Percentiles rank a stretch among this genome's conserved stretches.
Evolutionary conservation across 495 filamentous ascomycete species (phyloP).

Genomic region (Aspergillus sparsus): DNA sequence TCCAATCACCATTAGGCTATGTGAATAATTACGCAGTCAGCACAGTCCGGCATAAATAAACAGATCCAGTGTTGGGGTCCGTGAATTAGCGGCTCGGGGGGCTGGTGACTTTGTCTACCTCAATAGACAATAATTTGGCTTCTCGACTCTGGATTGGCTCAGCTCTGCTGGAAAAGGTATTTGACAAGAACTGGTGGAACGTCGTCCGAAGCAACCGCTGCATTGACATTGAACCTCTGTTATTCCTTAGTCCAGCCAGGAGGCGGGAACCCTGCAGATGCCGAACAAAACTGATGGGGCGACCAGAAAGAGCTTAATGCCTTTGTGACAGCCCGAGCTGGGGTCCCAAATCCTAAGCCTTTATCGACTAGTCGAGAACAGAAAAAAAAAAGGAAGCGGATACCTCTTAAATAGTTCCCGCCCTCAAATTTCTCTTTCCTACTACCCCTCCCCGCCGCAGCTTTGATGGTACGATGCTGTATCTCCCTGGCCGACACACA

Average conservation of each 20-base stretch:
- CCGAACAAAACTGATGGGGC: neutral
- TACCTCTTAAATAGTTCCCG: neutral
- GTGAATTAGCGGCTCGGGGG: neutral
- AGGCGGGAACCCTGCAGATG: neutral
- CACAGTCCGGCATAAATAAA: neutral
- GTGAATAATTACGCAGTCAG: neutral
- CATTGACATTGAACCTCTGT: neutral
- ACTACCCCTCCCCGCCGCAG: neutral
- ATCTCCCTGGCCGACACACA: neutral
- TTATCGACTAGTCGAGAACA: neutral
- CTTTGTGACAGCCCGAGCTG: neutral
- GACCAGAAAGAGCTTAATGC: conserved; percentile 7
- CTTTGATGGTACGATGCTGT: neutral
- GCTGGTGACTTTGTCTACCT: too few relatives aligned
- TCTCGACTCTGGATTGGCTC: neutral
- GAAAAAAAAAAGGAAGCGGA: conserved; percentile 2
- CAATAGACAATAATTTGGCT: neutral
- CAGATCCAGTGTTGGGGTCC: neutral
- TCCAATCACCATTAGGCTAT: neutral
- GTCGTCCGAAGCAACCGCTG: neutral
- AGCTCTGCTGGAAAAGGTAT: neutral
- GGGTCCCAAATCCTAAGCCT: neutral
- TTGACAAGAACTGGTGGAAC: neutral
- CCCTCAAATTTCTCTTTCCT: neutral
- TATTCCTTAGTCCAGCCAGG: neutral